phyloP scores from a whole-genome alignment of 495 filamentous ascomycete genomes.

The Amphirosellinia nigrospora region DNA sequence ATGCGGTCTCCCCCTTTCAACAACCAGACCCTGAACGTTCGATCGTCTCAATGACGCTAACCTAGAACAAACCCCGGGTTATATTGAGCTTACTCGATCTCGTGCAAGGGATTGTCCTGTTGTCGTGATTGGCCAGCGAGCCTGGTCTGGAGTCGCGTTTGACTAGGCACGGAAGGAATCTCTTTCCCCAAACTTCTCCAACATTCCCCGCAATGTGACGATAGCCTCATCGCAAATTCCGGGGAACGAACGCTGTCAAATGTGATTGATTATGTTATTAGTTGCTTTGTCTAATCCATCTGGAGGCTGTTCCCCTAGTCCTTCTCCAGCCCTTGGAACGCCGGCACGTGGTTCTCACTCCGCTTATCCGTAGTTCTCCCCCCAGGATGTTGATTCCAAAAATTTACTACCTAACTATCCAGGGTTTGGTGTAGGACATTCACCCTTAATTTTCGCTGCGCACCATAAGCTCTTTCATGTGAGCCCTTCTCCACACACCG shows the following conservation, averaged over 20 bases:
- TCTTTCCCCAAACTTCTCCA: conserved; percentile 17
- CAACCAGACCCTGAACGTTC: neutral
- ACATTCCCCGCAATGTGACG: conserved; percentile 15
- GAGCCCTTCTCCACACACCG: conserved; percentile 69
- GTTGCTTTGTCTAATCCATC: conserved; percentile 15
- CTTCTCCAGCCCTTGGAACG: neutral
- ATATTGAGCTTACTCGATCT: neutral
- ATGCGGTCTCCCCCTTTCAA: neutral
- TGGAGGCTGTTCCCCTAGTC: neutral
- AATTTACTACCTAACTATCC: conserved; percentile 27
- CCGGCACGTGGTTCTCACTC: neutral
- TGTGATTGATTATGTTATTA: conserved; percentile 19
- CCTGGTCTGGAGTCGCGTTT: conserved; percentile 11
- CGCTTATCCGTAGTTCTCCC: neutral
- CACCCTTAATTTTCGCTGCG: conserved; percentile 63
- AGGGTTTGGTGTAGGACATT: conserved; percentile 57
- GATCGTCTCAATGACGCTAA: neutral
- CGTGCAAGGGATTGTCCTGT: conserved; percentile 4
- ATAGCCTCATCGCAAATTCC: conserved; percentile 10
- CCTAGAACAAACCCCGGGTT: neutral
- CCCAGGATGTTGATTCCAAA: neutral
- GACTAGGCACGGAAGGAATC: conserved; percentile 19
- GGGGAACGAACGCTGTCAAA: conserved; percentile 4
- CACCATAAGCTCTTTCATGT: conserved; percentile 67
- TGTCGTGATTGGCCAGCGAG: neutral